Percentiles rank a stretch among this genome's conserved stretches.
phyloP scores from a whole-genome alignment of 1,284 basidiomycete species.

The Uromyces viciae-fabae region DNA sequence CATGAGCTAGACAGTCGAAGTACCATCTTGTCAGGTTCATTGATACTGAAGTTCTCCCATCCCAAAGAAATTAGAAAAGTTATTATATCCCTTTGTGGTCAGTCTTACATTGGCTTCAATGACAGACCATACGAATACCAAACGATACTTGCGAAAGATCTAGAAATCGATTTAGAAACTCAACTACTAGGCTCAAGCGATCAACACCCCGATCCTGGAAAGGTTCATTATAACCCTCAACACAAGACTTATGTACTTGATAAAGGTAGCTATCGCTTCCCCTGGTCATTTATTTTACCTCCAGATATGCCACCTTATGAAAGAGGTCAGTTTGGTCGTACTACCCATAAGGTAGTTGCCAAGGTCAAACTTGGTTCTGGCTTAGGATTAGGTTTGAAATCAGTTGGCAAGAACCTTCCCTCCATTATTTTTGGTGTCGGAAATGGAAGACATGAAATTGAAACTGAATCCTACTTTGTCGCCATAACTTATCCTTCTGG shows the following conservation, averaged over 20 bases:
- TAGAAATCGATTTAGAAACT: slow-evolving; percentile 17
- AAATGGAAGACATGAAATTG: slow-evolving; percentile 2
- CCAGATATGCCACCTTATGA: slow-evolving; percentile 30
- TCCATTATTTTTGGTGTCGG: slow-evolving; percentile 29
- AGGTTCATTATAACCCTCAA: slow-evolving; percentile 15
- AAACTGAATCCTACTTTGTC: slow-evolving; percentile 38
- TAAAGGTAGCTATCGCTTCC: slow-evolving; percentile 26
- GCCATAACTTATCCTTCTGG: slow-evolving; percentile 19
- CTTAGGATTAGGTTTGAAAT: slow-evolving; percentile 14
- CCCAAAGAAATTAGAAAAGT: slow-evolving; percentile 33
- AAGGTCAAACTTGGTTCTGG: slow-evolving; percentile 26
- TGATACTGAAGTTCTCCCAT: slow-evolving; percentile 25
- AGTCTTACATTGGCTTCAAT: slow-evolving; percentile 38
- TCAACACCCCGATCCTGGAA: slow-evolving; percentile 12
- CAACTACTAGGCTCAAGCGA: not conserved
- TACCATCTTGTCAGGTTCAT: slow-evolving; percentile 10
- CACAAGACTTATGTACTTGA: slow-evolving; percentile 19
- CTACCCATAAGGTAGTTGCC: slow-evolving; percentile 31
- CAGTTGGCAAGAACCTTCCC: slow-evolving; percentile 27
- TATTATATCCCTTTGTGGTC: slow-evolving; percentile 22
- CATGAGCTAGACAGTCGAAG: slow-evolving; percentile 1
- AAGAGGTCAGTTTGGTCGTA: slow-evolving; percentile 28
- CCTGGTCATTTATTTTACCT: slow-evolving; percentile 30
- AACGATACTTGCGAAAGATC: slow-evolving; percentile 17
- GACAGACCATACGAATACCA: slow-evolving; percentile 35